phyloP scores from a whole-genome alignment of 129 eudicot genomes.

The Solidago caesia region DNA sequence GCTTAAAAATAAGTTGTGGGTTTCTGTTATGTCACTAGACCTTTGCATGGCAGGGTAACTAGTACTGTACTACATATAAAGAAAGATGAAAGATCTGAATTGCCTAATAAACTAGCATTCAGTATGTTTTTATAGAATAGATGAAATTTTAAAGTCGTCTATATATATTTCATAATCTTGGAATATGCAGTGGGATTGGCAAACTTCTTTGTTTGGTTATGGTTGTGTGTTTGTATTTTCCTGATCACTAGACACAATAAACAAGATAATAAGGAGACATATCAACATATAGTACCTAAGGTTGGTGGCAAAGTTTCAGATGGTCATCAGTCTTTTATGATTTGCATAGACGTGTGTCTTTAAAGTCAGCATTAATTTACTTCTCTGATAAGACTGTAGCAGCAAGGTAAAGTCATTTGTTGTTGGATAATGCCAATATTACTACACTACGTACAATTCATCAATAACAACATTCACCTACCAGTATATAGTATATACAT shows the following conservation, averaged over 20 bases:
- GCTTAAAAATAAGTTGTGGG: constrained; percentile 29
- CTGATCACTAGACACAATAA: constrained; percentile 23
- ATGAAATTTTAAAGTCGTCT: constrained; percentile 25
- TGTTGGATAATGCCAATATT: constrained; percentile 6
- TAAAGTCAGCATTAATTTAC: constrained; percentile 26
- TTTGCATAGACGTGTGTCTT: constrained; percentile 23
- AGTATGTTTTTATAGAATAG: constrained; percentile 35
- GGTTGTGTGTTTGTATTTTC: constrained; percentile 2
- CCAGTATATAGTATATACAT: not conserved
- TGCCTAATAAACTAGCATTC: constrained; percentile 41
- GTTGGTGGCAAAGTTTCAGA: constrained; percentile 31
- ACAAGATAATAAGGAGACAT: constrained; percentile 22
- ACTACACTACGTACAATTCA: constrained; percentile 10
- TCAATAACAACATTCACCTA: constrained; percentile 18
- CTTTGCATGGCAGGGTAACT: constrained; percentile 33
- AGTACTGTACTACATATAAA: constrained; percentile 28
- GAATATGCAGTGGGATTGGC: constrained; percentile 32
- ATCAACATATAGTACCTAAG: constrained; percentile 25
- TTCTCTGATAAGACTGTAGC: constrained; percentile 27
- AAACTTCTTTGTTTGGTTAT: constrained; percentile 30
- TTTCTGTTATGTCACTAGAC: constrained; percentile 36
- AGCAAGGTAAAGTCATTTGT: constrained; percentile 29
- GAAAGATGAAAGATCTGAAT: constrained; percentile 44
- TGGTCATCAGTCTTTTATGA: constrained; percentile 31
- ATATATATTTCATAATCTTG: constrained; percentile 28